Evolutionary conservation across 2,329 filamentous ascomycete genomes (phyloP).

Genomic region (Pseudogymnoascus sp.): DNA sequence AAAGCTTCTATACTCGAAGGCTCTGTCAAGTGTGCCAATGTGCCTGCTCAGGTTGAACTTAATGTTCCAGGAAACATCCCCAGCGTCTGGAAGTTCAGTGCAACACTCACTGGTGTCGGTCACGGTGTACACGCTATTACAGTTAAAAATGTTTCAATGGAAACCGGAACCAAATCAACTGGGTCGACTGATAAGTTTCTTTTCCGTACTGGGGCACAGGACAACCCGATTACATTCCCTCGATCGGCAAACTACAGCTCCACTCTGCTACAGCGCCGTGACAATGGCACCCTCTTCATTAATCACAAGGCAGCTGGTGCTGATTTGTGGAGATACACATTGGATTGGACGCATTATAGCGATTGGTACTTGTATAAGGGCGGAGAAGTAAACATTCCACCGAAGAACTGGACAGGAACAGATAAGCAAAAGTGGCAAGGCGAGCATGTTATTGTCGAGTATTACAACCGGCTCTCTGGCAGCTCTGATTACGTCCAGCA

Average conservation of each 20-base stretch:
- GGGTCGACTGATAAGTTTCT: conserved; percentile 48
- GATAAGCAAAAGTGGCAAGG: conserved; percentile 51
- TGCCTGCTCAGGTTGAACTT: conserved; percentile 28
- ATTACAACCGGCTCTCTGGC: conserved; percentile 51
- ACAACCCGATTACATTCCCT: conserved; percentile 54
- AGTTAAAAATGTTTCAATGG: conserved; percentile 42
- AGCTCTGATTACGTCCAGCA: conserved; percentile 54
- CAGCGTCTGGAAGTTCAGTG: conserved; percentile 44
- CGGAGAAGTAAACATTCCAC: conserved; percentile 39
- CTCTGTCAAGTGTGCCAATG: conserved; percentile 34
- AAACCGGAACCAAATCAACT: conserved; percentile 31
- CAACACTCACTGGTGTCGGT: conserved; percentile 44
- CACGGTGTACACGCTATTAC: conserved; percentile 53
- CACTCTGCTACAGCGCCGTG: conserved; percentile 38
- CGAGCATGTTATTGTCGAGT: conserved; percentile 54
- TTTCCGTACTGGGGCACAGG: conserved; percentile 46
- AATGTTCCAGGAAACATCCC: conserved; percentile 44
- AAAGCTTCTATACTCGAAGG: conserved; percentile 34
- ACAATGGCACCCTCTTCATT: conserved; percentile 34
- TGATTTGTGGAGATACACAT: conserved; percentile 38
- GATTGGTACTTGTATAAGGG: conserved; percentile 48
- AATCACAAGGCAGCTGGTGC: conserved; percentile 52
- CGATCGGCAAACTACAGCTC: conserved; percentile 48
- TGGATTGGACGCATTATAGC: conserved; percentile 28
- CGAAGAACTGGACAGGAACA: conserved; percentile 48